Base-by-base conservation (phyloP, 2,329 filamentous ascomycete species). In the Ophiocordyceps camponoti-floridani region DNA sequence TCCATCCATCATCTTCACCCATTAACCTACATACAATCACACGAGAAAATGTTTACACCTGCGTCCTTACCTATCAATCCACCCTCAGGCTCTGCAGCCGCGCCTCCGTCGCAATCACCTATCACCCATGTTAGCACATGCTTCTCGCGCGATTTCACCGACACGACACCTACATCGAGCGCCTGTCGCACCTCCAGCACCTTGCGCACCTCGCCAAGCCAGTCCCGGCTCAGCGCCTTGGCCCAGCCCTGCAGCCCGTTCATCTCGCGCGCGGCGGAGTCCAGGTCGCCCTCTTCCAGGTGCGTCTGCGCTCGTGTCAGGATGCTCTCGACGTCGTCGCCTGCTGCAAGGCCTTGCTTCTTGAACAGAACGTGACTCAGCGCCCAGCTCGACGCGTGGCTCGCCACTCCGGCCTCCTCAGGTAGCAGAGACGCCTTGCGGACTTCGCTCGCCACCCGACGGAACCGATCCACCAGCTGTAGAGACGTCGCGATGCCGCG, bases 331-430 rank as follows among this genome's bases (percentile, higher is more conserved):
- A 96, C 89, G 57, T 96, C 89, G 53, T 85, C 74, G 18, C 89
- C 87, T 23, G 78, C 78, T 0, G 86, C 82, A 42, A 91, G 70
- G 10, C 83, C 84, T 56, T 83, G 79, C 74, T 96, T 96, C 71
- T 86, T 87, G 75, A 98, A 96, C 67, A 96, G 78, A 44, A 96
- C 73, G 67, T 94, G 93, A 70, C 85, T 94, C 54, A 98, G 70
- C 42, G 93, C 72, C 61, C 85, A 82, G 61, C 84, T 91, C 40
- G 87, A 89, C 3, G 89, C 87, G 61, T 98, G 91, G 56, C 84
- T 91, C 18, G 91, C 89, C 26, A 98, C 84, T 52, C 91, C 91
- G 0, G 91, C 91, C 56, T 95, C 83, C 51, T 94, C 88, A 13
- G 91, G 91, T 14, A 98, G 72, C 43, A 98, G 73, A 41, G 83